Evolutionary conservation across 1,284 basidiomycete species (phyloP).

Genomic region (Sporisorium graminicola): DNA sequence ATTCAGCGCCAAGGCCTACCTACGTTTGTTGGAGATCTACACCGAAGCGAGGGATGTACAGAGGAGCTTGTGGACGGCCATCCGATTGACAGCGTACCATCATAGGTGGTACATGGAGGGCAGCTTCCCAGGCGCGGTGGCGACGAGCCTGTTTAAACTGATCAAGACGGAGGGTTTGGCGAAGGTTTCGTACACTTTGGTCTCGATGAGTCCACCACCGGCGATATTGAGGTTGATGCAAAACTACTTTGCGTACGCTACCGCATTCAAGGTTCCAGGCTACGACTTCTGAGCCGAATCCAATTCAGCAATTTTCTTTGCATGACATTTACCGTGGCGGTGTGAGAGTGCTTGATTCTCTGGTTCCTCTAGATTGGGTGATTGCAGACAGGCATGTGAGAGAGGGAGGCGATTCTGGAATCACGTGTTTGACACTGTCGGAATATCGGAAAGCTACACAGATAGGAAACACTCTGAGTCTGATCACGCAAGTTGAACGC

Average conservation of each 20-base stretch:
- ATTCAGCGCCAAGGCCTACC: conserved; percentile 92
- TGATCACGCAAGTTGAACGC: not conserved
- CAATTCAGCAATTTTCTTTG: not conserved
- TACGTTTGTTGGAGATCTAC: conserved; percentile 92
- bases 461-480: not conserved
- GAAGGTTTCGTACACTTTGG: conserved; percentile 91
- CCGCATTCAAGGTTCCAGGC: conserved; percentile 45
- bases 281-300: conserved; percentile 34
- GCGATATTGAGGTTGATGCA: conserved; percentile 57
- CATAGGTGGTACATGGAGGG: conserved; percentile 73
- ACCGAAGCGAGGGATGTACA: conserved; percentile 93
- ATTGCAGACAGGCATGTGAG: not conserved
- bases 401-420: not conserved
- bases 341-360: no score
- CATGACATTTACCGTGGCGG: no score
- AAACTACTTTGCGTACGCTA: conserved; percentile 55
- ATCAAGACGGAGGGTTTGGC: conserved; percentile 92
- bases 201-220: conserved; percentile 78
- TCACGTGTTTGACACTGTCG: conserved; percentile 1
- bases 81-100: conserved; percentile 92
- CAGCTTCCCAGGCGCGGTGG: conserved; percentile 88
- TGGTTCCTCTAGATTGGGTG: no score
- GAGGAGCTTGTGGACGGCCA: conserved; percentile 88
- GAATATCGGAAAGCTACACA: not conserved
- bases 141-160: conserved; percentile 89